Conservation (phyloP, 2,329 filamentous ascomycete genomes). For the Aureobasidium namibiae region DNA sequence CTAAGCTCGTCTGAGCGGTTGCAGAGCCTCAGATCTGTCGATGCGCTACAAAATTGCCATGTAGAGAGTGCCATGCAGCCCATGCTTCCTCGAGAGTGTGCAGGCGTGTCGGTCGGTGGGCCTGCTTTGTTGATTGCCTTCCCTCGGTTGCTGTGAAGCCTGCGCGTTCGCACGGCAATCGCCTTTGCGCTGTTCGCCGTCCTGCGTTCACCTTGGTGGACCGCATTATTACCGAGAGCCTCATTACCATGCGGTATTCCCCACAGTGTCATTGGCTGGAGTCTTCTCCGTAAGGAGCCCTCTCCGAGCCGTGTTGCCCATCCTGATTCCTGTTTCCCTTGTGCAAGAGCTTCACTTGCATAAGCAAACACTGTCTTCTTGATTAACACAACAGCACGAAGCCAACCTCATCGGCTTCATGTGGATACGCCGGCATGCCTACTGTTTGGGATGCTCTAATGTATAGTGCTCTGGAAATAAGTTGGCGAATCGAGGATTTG, state of each 20-base stretch:
- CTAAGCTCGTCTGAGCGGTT: neutral
- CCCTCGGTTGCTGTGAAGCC: neutral
- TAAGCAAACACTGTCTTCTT: neutral
- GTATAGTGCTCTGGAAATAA: neutral
- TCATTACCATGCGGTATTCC: neutral
- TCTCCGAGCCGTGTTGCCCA: neutral
- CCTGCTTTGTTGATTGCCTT: neutral
- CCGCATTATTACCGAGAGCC: neutral
- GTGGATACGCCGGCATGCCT: neutral
- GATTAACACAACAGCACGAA: neutral
- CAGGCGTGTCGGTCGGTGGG: neutral
- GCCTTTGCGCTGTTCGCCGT: neutral
- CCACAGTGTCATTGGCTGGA: neutral
- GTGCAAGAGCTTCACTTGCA: neutral
- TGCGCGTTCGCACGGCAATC: neutral
- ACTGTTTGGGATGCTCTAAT: neutral
- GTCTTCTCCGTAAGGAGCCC: neutral
- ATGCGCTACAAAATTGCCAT: neutral
- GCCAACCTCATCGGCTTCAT: neutral
- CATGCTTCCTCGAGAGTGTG: neutral
- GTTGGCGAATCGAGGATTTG: neutral
- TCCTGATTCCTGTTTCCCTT: too few species aligned
- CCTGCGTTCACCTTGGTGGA: constrained; percentile 1
- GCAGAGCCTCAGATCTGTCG: constrained; percentile 7
- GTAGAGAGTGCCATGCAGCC: neutral